Evolutionary conservation across 2,329 filamentous ascomycete genomes (phyloP), one percentile per base, ranked within the genome.

Genomic region (Verticillium isaacii): DNA sequence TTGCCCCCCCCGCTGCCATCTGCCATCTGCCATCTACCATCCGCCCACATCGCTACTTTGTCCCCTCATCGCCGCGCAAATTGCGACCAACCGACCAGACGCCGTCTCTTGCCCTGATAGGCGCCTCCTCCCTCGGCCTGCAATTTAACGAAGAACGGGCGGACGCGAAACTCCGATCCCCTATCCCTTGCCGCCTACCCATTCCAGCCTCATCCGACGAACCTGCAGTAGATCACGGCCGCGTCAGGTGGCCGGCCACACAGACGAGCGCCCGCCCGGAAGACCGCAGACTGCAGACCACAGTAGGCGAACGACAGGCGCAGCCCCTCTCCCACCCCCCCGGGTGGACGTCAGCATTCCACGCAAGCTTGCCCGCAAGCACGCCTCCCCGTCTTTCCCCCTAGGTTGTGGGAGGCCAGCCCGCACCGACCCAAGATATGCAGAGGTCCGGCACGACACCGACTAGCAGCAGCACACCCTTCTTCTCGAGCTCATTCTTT

Each of bases 401-500:
- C 19, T 50, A 25, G 37, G 25, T 11, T n/a, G 45, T 50, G 45
- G 45, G 45, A 50, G 45, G 45, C 45, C 45, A 50, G 45, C 36
- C 23, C 34, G 17, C 58, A 29, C 32, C 39, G 34, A 14, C 59
- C 56, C 58, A 50, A 66, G 64, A 62, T 56, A 66, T 66, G 65
- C 65, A 66, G 64, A 62, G 60, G 62, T 61, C 63, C 55, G 65
- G 64, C 59, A 55, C 62, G 23, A 56, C 64, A 58, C 63, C 61
- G 55, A 58, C 60, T 64, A 57, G 62, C 23, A 66, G 70, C 56
- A 68, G 71, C 52, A 66, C 72, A 65, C 73, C 73, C 63, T 72
- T 73, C 66, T 74, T 77, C 67, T 72, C 73, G 50, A 70, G 73
- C 50, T 73, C 72, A 65, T 72, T 74, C 67, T 71, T 75, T 68